Evolutionary conservation across 2,329 filamentous ascomycete genomes (phyloP).

Genomic region (Aspergillus flavus): DNA sequence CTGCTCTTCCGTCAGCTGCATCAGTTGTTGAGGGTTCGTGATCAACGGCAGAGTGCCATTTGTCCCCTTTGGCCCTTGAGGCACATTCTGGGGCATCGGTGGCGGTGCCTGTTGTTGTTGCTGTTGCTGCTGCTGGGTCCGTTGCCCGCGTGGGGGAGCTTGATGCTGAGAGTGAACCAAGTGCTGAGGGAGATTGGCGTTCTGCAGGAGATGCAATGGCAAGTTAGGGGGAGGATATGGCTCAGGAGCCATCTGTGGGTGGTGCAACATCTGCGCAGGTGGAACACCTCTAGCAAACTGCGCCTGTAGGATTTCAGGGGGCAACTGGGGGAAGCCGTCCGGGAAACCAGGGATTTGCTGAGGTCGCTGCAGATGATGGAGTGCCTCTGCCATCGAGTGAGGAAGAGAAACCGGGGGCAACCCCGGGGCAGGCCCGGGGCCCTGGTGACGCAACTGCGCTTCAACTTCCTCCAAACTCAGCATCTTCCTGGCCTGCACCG

Average conservation of each 20-base stretch:
- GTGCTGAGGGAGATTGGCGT: conserved; percentile 65
- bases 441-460: conserved; percentile 79
- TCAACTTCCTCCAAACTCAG: conserved; percentile 98
- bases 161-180: conserved; percentile 44
- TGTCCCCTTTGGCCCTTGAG: conserved; percentile 37
- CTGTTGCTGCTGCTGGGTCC: conserved; percentile 37
- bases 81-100: conserved; percentile 36
- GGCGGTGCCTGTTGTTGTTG: conserved; percentile 35
- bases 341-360: conserved; percentile 35
- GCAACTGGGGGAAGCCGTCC: conserved; percentile 38
- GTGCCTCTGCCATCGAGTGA: conserved; percentile 31
- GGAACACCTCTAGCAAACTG: conserved; percentile 38
- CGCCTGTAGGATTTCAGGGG: conserved; percentile 53
- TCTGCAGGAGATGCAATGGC: conserved; percentile 78
- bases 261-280: conserved; percentile 40
- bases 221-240: conserved; percentile 47
- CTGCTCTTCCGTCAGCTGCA: conserved; percentile 80
- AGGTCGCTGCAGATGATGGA: conserved; percentile 34
- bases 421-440: conserved; percentile 34
- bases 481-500: conserved; percentile 68
- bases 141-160: conserved; percentile 40
- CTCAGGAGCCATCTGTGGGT: conserved; percentile 45
- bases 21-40: conserved; percentile 71
- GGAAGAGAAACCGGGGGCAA: conserved; percentile 32
- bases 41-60: conserved; percentile 54